Evolutionary conservation across 768 basidiomycete species (phyloP), one percentile per base, ranked within the genome.

Genomic region (Kwoniella sp.): DNA sequence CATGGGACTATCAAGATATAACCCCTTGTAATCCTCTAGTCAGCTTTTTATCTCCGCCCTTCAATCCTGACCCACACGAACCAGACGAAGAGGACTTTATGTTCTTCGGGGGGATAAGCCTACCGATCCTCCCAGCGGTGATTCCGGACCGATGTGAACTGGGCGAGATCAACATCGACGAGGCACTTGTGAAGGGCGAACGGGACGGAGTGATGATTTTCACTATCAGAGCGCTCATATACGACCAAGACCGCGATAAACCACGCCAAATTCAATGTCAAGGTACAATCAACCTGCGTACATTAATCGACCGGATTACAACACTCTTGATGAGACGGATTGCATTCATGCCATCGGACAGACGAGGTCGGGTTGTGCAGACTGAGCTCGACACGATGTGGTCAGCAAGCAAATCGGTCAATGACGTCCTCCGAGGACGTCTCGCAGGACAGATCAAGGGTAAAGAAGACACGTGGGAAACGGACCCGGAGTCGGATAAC

Each of bases 1-100:
- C 53, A n/a, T 55, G 53, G 53, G 9, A 55, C 21, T 22, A 55
- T 33, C 13, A 55, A 15, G 53, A 33, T 12, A 30, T 55, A 33
- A 26, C 53, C 7, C 22, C 22, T 17, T 37, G 53, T n/a, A n/a
- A 30, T 6, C 33, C 33, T 33, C 33, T 33, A 33, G 33, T 33
- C 33, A 33, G 33, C 33, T 33, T 33, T 13, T 6, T 33, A 13
- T 6, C 33, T 33, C 33, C 33, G n/a, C 24, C 19, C 1, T 55
- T 55, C 53, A 55, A 55, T 8, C 1, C 29, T 19, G 10, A 30
- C 6, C 29, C 53, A 6, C 13, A 6, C 7, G 13, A 33, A 13
- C 13, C 33, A 13, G 33, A 33, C 33, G 13, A 6, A 13, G 13
- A 6, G 33, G 7, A 33, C 6, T 13, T 6, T 6, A 33, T 33